phyloP scores from a whole-genome alignment of 768 basidiomycete genomes.

The Russula lepida region DNA sequence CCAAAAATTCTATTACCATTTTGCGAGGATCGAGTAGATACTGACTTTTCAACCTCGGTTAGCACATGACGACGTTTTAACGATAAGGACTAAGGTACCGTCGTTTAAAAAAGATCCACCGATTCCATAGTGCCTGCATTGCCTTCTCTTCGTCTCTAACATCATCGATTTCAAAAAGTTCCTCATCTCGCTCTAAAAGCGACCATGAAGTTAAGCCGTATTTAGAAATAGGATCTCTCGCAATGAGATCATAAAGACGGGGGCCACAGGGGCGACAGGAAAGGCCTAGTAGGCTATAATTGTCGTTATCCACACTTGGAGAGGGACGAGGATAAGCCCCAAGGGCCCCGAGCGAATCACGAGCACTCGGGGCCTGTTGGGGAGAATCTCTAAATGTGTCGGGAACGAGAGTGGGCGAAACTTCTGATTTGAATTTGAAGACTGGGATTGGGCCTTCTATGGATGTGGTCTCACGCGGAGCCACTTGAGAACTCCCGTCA shows the following conservation, averaged over 20 bases:
- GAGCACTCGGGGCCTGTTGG: not conserved
- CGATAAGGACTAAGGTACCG: not conserved
- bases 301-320: constrained; percentile 28
- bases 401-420: not conserved
- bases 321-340: constrained; percentile 45
- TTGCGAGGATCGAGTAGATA: constrained; percentile 5
- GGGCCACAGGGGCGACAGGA: constrained; percentile 64
- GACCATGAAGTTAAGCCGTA: constrained; percentile 65
- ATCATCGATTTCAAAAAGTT: constrained; percentile 64
- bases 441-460: not conserved
- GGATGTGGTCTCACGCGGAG: not conserved
- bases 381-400: not conserved
- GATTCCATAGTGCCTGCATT: constrained; percentile 66
- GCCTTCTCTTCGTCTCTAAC: constrained; percentile 70
- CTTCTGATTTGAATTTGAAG: not conserved
- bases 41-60: not conserved
- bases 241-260: constrained; percentile 56
- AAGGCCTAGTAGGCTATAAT: constrained; percentile 35
- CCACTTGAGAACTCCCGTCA: not conserved
- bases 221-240: constrained; percentile 46
- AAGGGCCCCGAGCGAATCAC: constrained; percentile 31
- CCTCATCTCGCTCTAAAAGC: constrained; percentile 65
- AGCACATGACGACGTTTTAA: not conserved
- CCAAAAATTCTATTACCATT: not conserved
- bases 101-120: constrained; percentile 62